phyloP scores from a whole-genome alignment of 768 basidiomycete species.

The Collybia mongolica region DNA sequence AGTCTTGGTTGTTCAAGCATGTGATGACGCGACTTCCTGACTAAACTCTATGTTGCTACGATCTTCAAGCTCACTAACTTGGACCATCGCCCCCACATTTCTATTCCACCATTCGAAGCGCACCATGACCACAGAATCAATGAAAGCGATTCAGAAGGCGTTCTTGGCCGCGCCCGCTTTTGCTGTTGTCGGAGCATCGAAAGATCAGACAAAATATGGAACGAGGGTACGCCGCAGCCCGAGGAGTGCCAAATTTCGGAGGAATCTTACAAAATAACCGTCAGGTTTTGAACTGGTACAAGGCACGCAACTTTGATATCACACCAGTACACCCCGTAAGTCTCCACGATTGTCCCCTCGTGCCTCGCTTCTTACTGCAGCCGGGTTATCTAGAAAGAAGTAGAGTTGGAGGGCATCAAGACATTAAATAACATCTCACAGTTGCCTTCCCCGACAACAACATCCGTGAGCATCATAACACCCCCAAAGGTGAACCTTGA shows the following conservation, averaged over 20 bases:
- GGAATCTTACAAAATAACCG: not conserved
- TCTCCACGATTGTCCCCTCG: not conserved
- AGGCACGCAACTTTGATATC: slow-evolving; percentile 52
- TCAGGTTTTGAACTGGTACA: slow-evolving; percentile 83
- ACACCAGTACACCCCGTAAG: slow-evolving; percentile 76
- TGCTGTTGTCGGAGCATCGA: slow-evolving; percentile 84
- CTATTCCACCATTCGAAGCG: slow-evolving; percentile 1
- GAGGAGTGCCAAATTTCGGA: not conserved
- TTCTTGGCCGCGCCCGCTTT: slow-evolving; percentile 66
- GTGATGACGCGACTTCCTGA: slow-evolving; percentile 8
- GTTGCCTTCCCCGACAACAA: slow-evolving; percentile 59
- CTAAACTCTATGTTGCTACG: slow-evolving; percentile 6
- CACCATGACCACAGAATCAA: slow-evolving; percentile 16
- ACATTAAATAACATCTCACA: slow-evolving; percentile 56
- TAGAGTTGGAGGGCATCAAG: slow-evolving; percentile 62
- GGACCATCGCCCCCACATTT: not conserved
- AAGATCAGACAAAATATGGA: slow-evolving; percentile 75
- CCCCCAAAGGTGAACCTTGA: slow-evolving; percentile 55
- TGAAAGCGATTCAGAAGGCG: slow-evolving; percentile 41
- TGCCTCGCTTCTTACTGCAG: not conserved
- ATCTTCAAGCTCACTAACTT: slow-evolving; percentile 6
- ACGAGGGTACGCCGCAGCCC: slow-evolving; percentile 50
- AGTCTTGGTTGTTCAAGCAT: no score
- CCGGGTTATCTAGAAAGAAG: slow-evolving; percentile 51
- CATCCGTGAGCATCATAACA: slow-evolving; percentile 78